phyloP scores from a whole-genome alignment of 257 asterid genomes.

The Craterostigma plantagineum region DNA sequence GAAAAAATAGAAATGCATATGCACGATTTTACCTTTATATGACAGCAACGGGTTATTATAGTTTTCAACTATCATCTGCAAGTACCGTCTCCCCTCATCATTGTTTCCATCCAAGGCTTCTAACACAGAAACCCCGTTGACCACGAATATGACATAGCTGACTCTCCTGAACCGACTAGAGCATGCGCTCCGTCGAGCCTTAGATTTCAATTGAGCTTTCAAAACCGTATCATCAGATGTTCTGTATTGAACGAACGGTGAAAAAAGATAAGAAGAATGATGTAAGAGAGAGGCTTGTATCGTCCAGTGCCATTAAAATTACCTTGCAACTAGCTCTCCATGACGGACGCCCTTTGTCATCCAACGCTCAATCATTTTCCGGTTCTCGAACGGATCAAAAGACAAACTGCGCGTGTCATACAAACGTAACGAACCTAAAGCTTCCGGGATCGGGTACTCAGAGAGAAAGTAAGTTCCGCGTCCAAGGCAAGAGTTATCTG shows the following conservation, averaged over 20 bases:
- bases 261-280: neutral
- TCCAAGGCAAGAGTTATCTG: slow-evolving; percentile 31
- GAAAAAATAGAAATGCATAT: neutral
- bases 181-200: slow-evolving; percentile 16
- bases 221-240: slow-evolving; percentile 24
- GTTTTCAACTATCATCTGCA: slow-evolving; percentile 20
- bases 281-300: neutral
- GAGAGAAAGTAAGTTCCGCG: slow-evolving; percentile 56
- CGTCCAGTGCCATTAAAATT: neutral
- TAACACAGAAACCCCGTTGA: slow-evolving; percentile 50
- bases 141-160: slow-evolving; percentile 58
- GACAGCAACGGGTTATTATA: slow-evolving; percentile 43
- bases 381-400: slow-evolving; percentile 24
- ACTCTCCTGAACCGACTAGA: slow-evolving; percentile 16
- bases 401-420: slow-evolving; percentile 63
- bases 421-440: slow-evolving; percentile 37
- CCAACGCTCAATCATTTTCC: slow-evolving; percentile 29
- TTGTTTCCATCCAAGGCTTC: slow-evolving; percentile 29
- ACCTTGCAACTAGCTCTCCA: slow-evolving; percentile 59
- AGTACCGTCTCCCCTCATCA: slow-evolving; percentile 19
- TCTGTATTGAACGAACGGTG: slow-evolving; percentile 23
- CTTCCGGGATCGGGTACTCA: slow-evolving; percentile 52
- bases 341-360: slow-evolving; percentile 51
- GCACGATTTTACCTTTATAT: slow-evolving; percentile 34
- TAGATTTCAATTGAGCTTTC: slow-evolving; percentile 19